A percentile compares a stretch with the other conserved stretches of the same genome.
These are phyloP conservation scores for Zelopaecilomyces penicillatus DNA, from an alignment of 2,329 filamentous ascomycete genomes.

Conservation along the genomic window DNA sequence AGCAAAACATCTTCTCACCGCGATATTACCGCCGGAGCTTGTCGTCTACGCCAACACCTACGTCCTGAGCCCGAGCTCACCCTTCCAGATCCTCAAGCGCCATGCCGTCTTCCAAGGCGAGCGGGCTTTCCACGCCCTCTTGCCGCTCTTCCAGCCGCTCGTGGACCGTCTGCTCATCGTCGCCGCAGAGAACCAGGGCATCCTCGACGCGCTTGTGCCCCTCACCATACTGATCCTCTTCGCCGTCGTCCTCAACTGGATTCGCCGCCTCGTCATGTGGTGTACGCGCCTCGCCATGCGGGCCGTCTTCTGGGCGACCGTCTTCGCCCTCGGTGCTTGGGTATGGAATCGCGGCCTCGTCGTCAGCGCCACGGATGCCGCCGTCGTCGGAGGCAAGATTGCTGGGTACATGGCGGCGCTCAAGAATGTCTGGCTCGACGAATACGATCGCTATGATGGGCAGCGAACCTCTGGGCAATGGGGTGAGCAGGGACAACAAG, in stretches of 20 bases:
- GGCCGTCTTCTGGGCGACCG: slow-evolving; percentile 54
- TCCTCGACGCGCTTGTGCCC: slow-evolving; percentile 23
- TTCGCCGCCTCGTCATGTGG: slow-evolving; percentile 65
- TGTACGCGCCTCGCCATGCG: slow-evolving; percentile 62
- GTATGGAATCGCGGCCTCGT: slow-evolving; percentile 59
- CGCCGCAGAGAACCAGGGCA: slow-evolving; percentile 26
- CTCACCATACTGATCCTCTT: slow-evolving; percentile 38
- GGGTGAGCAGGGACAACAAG: slow-evolving; percentile 14
- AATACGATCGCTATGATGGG: slow-evolving; percentile 50
- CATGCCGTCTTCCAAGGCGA: slow-evolving; percentile 23
- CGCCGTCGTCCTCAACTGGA: slow-evolving; percentile 60
- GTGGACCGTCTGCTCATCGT: slow-evolving; percentile 29
- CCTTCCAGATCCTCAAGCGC: slow-evolving; percentile 33
- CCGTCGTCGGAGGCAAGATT: slow-evolving; percentile 34
- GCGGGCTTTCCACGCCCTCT: slow-evolving; percentile 21
- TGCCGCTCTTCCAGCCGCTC: slow-evolving; percentile 35
- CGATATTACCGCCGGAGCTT: slow-evolving; percentile 37
- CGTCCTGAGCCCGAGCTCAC: slow-evolving; percentile 37
- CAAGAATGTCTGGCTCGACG: slow-evolving; percentile 46
- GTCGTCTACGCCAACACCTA: slow-evolving; percentile 37
- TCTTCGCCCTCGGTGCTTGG: slow-evolving; percentile 46
- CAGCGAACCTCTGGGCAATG: slow-evolving; percentile 22
- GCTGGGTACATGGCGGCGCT: slow-evolving; percentile 39
- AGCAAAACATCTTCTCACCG: slow-evolving; percentile 27
- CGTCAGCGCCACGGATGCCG: slow-evolving; percentile 52